These are phyloP conservation scores for Sanchytrium tribonematis DNA, from an alignment of 371 early-diverging fungal species.

Conservation along the genomic window DNA sequence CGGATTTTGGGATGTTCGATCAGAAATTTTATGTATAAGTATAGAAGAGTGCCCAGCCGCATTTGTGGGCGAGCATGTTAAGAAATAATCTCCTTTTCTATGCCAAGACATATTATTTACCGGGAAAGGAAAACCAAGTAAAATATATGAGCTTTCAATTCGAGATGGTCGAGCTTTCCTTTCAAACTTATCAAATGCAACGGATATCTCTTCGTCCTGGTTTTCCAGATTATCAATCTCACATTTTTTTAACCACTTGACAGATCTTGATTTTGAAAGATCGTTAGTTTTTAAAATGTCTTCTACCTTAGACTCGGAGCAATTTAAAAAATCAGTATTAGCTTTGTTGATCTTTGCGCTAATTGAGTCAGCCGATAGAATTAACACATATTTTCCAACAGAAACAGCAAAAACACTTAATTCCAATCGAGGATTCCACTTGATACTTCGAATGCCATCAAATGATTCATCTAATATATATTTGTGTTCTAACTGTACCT, in stretches of 20 bases:
- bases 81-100: conserved; percentile 76
- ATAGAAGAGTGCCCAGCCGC: conserved; percentile 26
- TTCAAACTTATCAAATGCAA: background rate
- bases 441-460: conserved; percentile 27
- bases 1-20: conserved; percentile 42
- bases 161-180: background rate
- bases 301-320: background rate
- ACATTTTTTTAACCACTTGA: background rate
- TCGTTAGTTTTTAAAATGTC: background rate
- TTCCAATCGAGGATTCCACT: conserved; percentile 65
- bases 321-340: background rate
- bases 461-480: conserved; percentile 2
- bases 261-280: background rate
- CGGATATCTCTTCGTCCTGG: background rate
- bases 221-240: background rate
- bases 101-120: conserved; percentile 72
- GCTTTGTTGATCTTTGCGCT: background rate
- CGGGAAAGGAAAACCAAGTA: background rate
- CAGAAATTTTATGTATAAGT: conserved; percentile 65
- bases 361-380: background rate
- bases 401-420: conserved; percentile 25
- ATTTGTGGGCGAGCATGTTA: conserved; percentile 14
- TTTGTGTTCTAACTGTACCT: background rate
- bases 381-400: conserved; percentile 4
- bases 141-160: background rate